A percentile compares a stretch with the other conserved stretches of the same genome.
Conservation (phyloP, 169 alveolate species). For the Toxoplasma gondii region DNA sequence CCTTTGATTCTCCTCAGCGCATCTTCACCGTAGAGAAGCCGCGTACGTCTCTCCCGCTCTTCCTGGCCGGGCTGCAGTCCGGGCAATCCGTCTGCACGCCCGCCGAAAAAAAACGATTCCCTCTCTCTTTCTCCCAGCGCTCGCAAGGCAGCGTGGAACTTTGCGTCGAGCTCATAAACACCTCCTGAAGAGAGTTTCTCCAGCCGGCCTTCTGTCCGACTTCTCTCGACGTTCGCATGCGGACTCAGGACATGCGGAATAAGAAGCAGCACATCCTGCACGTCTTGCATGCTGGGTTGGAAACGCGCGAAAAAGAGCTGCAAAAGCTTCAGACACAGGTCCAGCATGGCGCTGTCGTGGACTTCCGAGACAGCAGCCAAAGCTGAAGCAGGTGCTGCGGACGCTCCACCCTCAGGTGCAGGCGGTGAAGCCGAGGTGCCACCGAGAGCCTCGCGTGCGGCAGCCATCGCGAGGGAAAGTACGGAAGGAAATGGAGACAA, state of each 20-base stretch:
- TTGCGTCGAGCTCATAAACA: slow-evolving; percentile 41
- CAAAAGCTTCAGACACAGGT: neutral
- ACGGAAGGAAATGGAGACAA: neutral
- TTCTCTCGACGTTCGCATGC: neutral
- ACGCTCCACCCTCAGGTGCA: neutral
- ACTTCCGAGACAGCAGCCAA: neutral
- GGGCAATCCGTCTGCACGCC: neutral
- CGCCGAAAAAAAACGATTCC: neutral
- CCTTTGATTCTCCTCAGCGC: neutral
- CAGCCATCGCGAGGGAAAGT: neutral
- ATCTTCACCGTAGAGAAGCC: neutral
- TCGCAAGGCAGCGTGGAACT: slow-evolving; percentile 31
- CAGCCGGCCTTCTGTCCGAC: neutral
- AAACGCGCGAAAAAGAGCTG: slow-evolving; percentile 1
- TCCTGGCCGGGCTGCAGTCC: neutral
- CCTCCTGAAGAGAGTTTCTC: neutral
- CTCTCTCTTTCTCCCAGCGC: neutral
- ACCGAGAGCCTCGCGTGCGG: neutral
- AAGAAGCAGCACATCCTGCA: neutral
- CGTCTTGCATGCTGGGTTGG: slow-evolving; percentile 10
- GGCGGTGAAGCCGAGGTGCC: neutral
- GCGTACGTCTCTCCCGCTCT: neutral
- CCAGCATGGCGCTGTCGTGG: neutral
- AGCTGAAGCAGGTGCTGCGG: neutral
- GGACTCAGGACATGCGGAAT: slow-evolving; percentile 19